A percentile compares a stretch with the other conserved stretches of the same genome.
phyloP scores from a whole-genome alignment of 2,329 filamentous ascomycete species.

The Xylaria sp. region DNA sequence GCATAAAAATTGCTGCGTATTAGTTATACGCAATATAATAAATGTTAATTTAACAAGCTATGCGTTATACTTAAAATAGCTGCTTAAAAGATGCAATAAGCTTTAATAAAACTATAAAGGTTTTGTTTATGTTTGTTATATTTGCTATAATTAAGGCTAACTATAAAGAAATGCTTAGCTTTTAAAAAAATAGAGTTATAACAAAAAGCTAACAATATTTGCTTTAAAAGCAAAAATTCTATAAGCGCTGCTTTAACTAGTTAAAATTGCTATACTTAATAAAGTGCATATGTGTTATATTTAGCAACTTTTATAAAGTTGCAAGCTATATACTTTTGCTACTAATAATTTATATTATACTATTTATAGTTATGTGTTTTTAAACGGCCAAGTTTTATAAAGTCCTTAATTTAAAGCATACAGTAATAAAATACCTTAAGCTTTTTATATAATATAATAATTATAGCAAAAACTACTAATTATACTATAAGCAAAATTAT shows the following conservation, averaged over 20 bases:
- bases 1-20: constrained; percentile 7
- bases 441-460: too few relatives aligned
- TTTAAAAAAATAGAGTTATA: too few relatives aligned
- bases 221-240: constrained; percentile 5
- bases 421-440: too few relatives aligned
- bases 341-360: constrained; percentile 7
- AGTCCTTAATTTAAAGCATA: too few relatives aligned
- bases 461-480: constrained; percentile 1
- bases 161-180: not conserved
- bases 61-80: constrained; percentile 5
- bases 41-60: constrained; percentile 10
- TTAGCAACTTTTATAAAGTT: too few relatives aligned
- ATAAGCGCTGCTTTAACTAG: not conserved
- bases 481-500: not conserved
- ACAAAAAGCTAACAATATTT: constrained; percentile 2
- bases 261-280: too few relatives aligned
- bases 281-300: constrained; percentile 10
- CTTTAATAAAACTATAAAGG: constrained; percentile 5
- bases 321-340: constrained; percentile 2
- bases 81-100: constrained; percentile 16
- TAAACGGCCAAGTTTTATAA: not conserved
- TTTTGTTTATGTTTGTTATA: constrained; percentile 11
- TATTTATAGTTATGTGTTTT: constrained; percentile 7
- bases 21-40: constrained; percentile 19
- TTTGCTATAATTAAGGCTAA: constrained; percentile 19